Evolutionary conservation across 2,329 filamentous ascomycete genomes (phyloP).

Genomic region (Waltergamsia citrina): DNA sequence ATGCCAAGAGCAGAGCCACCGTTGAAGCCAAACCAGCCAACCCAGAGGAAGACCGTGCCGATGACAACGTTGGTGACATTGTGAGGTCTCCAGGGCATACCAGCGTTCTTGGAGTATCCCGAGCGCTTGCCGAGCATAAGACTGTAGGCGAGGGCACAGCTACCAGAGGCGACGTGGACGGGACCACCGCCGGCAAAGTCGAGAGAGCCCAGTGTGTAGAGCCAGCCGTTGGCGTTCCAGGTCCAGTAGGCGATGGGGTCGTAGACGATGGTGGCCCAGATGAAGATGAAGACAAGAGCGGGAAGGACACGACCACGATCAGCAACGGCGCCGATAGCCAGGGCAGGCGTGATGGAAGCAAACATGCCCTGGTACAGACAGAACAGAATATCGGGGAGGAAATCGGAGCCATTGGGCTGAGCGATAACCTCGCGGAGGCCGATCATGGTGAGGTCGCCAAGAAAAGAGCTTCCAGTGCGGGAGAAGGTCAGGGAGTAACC

Average conservation of each 20-base stretch:
- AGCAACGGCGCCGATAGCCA: slow-evolving; percentile 50
- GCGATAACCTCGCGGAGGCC: slow-evolving; percentile 71
- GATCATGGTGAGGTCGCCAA: slow-evolving; percentile 74
- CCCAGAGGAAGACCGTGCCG: slow-evolving; percentile 73
- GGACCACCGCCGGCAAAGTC: slow-evolving; percentile 70
- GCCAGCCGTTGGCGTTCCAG: slow-evolving; percentile 67
- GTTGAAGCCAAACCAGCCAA: slow-evolving; percentile 96
- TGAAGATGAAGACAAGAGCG: slow-evolving; percentile 57
- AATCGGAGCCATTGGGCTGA: slow-evolving; percentile 60
- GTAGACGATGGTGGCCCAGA: slow-evolving; percentile 64
- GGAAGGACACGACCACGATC: slow-evolving; percentile 54
- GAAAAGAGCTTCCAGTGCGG: slow-evolving; percentile 66
- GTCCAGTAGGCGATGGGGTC: slow-evolving; percentile 70
- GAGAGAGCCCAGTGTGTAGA: slow-evolving; percentile 57
- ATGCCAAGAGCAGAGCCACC: slow-evolving; percentile 73
- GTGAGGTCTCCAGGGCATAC: slow-evolving; percentile 60
- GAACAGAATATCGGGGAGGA: slow-evolving; percentile 75
- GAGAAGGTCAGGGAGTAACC: slow-evolving; percentile 82
- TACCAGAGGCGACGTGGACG: slow-evolving; percentile 65
- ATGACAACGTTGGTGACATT: slow-evolving; percentile 67
- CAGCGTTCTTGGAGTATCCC: slow-evolving; percentile 50
- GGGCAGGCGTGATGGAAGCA: slow-evolving; percentile 67
- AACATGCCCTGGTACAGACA: slow-evolving; percentile 87
- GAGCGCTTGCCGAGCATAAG: slow-evolving; percentile 63
- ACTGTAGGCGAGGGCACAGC: slow-evolving; percentile 63